Base-by-base conservation (phyloP, 2,329 filamentous ascomycete species). In the Stromatinia cepivora region DNA sequence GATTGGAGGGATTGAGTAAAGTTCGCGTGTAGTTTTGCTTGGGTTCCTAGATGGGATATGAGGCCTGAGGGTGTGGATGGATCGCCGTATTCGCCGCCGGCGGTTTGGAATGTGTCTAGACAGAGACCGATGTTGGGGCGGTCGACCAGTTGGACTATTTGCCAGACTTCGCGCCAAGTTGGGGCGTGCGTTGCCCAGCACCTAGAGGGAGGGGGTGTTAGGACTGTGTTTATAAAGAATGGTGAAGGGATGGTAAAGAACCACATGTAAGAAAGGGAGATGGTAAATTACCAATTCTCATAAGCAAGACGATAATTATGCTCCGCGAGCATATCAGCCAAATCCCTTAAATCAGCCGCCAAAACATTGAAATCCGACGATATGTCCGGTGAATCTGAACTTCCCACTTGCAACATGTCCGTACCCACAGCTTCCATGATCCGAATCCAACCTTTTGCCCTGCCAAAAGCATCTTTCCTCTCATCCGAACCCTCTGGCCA, bases 61-160 rank as follows among this genome's bases (percentile, higher is more conserved):
- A 87, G 74, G 0, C 91, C 90, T 0, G 86, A 88, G 1, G 78
- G 67, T 0, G 89, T 91, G 0, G 86, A 89, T 0, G 91, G 91
- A 73, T 93, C 90, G 0, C 82, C 91, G 85, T 87, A 93, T 76
- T 94, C 90, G 1, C 88, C 86, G 0, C 90, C 91, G 0, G 87
- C 89, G 2, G 86, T 89, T 76, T 94, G 90, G 80, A 94, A 94
- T 0, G 90, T 93, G 74, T 94, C 91, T 1, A 94, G 84, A 73
- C 91, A 94, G 0, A 94, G 81, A 0, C 91, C 91, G 15, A 93
- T 82, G 71, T 94, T 93, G 0, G 83, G 81, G 3, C 88, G 80
- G 72, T 91, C 80, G 2, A 88, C 89, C 57, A 82, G 82, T 71
- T 85, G 76, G 5, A 92, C 88, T 17, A 93, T 88, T 2, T 86